Base-by-base conservation (phyloP, 768 basidiomycete genomes). In the Kwoniella pini region DNA sequence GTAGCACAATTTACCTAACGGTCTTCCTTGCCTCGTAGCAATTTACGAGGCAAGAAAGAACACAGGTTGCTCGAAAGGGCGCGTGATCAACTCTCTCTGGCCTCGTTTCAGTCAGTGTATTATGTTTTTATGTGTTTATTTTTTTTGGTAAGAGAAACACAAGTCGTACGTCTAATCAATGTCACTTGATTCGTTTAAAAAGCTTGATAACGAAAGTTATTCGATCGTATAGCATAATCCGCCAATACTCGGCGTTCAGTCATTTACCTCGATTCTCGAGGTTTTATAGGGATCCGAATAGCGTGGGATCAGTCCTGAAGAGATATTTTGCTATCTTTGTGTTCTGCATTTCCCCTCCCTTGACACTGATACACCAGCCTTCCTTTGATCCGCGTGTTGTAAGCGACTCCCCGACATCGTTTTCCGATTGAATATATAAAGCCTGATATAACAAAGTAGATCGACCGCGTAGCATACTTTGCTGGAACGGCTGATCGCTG, bases 381-480 rank as follows among this genome's bases (percentile, higher is more conserved):
- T 43, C 40, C 40, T 43, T 43, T 43, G 40, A 43, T 21, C n/a
- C 5, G 40, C 19, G 7, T 7, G 15, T 15, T 15, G 15, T 28
- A 26, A 7, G 15, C 24, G 11, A 10, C 45, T 10, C 24, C 24
- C 22, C 17, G 15, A 17, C 11, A 24, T 9, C 21, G 22, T 22
- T 24, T 24, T 19, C 17, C 45, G 22, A 26, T 15, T 27, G 6
- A 27, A 24, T 46, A 46, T 27, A 46, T 46, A 46, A 46, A 24
- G 21, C 11, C 24, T 24, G 26, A 27, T 46, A 28, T 46, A 24
- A 24, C 45, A 11, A 11, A 13, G 27, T 24, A 13, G 19, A 24
- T 46, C 21, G 22, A n/a, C 24, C 45, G 45, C 45, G 45, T 46
- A 46, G 45, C 45, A 46, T 46, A 46, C 2, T 46, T 24, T 46